Conservation (phyloP, 2,329 filamentous ascomycete species). For the Cladosporium austrohemisphaericum region DNA sequence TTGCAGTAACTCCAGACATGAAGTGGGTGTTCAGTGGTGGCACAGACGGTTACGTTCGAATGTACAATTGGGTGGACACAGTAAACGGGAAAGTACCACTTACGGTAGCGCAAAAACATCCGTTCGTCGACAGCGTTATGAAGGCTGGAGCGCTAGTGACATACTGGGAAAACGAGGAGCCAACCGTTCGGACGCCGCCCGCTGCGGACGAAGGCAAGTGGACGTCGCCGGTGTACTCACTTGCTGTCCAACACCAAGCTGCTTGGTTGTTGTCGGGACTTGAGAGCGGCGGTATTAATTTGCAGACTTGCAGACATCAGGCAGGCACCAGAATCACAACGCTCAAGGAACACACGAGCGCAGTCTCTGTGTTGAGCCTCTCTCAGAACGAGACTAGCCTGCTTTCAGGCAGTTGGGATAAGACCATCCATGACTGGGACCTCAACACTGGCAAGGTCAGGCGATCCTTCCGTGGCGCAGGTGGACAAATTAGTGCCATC, state of each 20-base stretch:
- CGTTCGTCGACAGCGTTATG: constrained; percentile 94
- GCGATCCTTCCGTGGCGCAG: constrained; percentile 71
- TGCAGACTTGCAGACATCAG: constrained; percentile 90
- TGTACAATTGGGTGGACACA: constrained; percentile 92
- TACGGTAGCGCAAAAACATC: constrained; percentile 92
- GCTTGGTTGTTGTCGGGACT: constrained; percentile 88
- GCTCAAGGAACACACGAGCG: constrained; percentile 79
- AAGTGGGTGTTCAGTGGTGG: constrained; percentile 93
- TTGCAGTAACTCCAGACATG: constrained; percentile 89
- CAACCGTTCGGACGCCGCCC: constrained; percentile 29
- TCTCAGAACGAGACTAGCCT: constrained; percentile 82
- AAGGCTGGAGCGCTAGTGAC: constrained; percentile 93
- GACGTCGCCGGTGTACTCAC: constrained; percentile 83
- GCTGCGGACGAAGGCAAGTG: constrained; percentile 49
- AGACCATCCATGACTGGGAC: constrained; percentile 91
- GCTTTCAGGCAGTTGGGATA: constrained; percentile 94
- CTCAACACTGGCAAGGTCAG: constrained; percentile 77
- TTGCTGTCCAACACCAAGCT: constrained; percentile 84
- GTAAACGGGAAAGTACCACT: constrained; percentile 91
- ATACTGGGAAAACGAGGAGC: constrained; percentile 97
- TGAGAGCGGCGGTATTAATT: constrained; percentile 86
- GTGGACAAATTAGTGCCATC: constrained; percentile 81
- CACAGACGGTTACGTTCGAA: constrained; percentile 90
- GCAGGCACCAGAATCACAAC: constrained; percentile 86
- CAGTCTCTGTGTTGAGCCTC: constrained; percentile 81